A percentile compares a stretch with the other conserved stretches of the same genome.
Conservation (phyloP, 106 monocot genomes). For the Ottelia alismoides region DNA sequence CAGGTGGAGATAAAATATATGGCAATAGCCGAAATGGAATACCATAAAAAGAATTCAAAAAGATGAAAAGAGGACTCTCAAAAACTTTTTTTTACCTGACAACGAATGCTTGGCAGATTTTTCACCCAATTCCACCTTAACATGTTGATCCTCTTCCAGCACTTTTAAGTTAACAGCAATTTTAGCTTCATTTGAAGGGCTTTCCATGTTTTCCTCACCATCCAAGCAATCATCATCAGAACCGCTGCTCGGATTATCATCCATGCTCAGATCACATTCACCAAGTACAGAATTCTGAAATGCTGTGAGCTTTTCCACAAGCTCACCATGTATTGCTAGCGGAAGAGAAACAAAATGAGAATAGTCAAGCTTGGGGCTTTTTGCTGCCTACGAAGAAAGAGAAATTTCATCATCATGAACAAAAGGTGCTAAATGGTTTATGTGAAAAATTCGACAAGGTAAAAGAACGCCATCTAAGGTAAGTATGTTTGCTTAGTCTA, state of each 20-base stretch:
- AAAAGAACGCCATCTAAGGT: too few relatives aligned
- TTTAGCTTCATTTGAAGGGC: slow-evolving; percentile 7
- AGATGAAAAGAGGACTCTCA: too few relatives aligned
- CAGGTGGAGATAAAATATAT: too few relatives aligned
- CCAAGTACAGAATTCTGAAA: slow-evolving; percentile 76
- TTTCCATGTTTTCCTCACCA: slow-evolving; percentile 10
- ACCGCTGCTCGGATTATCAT: slow-evolving; percentile 9
- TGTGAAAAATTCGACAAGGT: too few relatives aligned
- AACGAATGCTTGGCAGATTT: slow-evolving; percentile 1
- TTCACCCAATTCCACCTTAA: slow-evolving; percentile 12
- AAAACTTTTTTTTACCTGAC: slow-evolving; percentile 30
- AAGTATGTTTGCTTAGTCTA: too few relatives aligned
- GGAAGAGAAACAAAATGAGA: slow-evolving; percentile 97
- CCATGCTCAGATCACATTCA: slow-evolving; percentile 5
- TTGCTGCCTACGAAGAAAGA: too few relatives aligned
- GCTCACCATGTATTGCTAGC: slow-evolving; percentile 53
- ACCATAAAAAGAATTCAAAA: not conserved
- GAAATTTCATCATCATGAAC: too few relatives aligned
- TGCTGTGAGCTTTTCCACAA: slow-evolving; percentile 51
- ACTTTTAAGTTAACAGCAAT: slow-evolving; percentile 18
- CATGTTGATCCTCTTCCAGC: slow-evolving; percentile 19
- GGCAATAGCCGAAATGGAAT: too few relatives aligned
- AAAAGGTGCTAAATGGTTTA: too few relatives aligned
- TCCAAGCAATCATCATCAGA: slow-evolving; percentile 14
- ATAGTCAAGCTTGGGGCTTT: too few relatives aligned